Percentiles rank a stretch among this genome's conserved stretches.
phyloP scores from a whole-genome alignment of 2,329 filamentous ascomycete genomes.

The Neurospora sp. region DNA sequence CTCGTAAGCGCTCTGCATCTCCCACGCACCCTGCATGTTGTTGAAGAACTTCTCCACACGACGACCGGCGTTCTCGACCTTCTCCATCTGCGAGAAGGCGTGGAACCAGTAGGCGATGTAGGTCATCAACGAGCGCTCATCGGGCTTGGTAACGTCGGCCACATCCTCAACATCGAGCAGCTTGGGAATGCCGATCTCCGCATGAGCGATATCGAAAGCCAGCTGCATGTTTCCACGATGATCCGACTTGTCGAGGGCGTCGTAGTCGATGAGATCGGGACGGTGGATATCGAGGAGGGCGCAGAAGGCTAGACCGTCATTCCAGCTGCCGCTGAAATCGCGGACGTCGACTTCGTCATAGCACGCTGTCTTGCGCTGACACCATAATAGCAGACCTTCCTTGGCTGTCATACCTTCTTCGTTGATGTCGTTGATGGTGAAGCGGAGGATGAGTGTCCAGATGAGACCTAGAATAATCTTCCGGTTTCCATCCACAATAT shows the following conservation, averaged over 20 bases:
- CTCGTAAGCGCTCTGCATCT: constrained; percentile 97
- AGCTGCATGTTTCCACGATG: constrained; percentile 96
- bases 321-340: constrained; percentile 95
- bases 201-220: constrained; percentile 90
- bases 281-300: constrained; percentile 93
- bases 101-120: constrained; percentile 99
- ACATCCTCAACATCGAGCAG: constrained; percentile 97
- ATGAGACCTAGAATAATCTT: constrained; percentile 97
- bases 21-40: constrained; percentile 98
- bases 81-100: constrained; percentile 97
- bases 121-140: constrained; percentile 95
- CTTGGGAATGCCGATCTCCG: constrained; percentile 94
- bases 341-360: constrained; percentile 94
- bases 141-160: constrained; percentile 89
- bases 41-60: constrained; percentile 97
- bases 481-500: constrained; percentile 93
- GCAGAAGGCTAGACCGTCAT: constrained; percentile 93
- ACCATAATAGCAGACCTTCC: constrained; percentile 91
- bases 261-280: constrained; percentile 94
- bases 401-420: constrained; percentile 96
- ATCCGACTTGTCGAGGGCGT: constrained; percentile 85
- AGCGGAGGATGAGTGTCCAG: constrained; percentile 95
- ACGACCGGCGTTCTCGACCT: constrained; percentile 92
- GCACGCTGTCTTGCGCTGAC: constrained; percentile 95
- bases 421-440: constrained; percentile 98